phyloP scores from a whole-genome alignment of 306 rosid species.

The Lathyrus sativus region DNA sequence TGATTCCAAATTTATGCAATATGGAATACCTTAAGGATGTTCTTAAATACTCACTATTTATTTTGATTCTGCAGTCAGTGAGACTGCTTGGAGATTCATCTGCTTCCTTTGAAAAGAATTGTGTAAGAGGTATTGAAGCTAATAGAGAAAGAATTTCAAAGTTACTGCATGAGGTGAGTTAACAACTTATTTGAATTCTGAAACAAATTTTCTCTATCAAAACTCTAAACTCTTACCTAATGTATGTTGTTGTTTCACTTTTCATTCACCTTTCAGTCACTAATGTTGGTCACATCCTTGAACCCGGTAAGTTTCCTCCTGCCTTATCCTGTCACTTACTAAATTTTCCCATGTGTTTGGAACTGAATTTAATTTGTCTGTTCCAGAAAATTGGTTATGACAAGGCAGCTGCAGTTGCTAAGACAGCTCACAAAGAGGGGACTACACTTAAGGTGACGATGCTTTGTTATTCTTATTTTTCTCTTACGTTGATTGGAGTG shows the following conservation, averaged over 20 bases:
- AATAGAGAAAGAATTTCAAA: conserved; percentile 91
- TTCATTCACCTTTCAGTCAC: conserved; percentile 65
- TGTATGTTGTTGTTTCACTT: conserved; percentile 37
- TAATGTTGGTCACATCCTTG: conserved; percentile 94
- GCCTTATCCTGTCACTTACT: conserved; percentile 23
- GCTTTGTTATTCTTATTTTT: conserved; percentile 30
- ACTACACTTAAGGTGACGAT: conserved; percentile 76
- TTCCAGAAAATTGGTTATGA: conserved; percentile 98
- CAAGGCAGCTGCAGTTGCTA: conserved; percentile 96
- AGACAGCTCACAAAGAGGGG: conserved; percentile 97
- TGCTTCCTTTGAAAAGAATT: conserved; percentile 93
- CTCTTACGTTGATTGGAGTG: neutral
- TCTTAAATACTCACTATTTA: neutral
- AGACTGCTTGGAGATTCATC: conserved; percentile 96
- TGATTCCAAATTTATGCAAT: conserved; percentile 25
- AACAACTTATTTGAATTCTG: conserved; percentile 16
- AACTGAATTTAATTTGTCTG: conserved; percentile 27
- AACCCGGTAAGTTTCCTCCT: conserved; percentile 75
- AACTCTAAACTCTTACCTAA: conserved; percentile 44
- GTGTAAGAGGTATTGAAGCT: conserved; percentile 94
- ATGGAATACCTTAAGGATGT: conserved; percentile 25
- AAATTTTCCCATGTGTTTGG: conserved; percentile 28
- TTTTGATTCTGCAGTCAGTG: conserved; percentile 61
- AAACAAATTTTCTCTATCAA: conserved; percentile 7
- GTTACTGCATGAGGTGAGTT: conserved; percentile 86